Evolutionary conservation across 2,329 filamentous ascomycete species (phyloP), one percentile per base, ranked within the genome.

Genomic region (Neofusicoccum laricinum): DNA sequence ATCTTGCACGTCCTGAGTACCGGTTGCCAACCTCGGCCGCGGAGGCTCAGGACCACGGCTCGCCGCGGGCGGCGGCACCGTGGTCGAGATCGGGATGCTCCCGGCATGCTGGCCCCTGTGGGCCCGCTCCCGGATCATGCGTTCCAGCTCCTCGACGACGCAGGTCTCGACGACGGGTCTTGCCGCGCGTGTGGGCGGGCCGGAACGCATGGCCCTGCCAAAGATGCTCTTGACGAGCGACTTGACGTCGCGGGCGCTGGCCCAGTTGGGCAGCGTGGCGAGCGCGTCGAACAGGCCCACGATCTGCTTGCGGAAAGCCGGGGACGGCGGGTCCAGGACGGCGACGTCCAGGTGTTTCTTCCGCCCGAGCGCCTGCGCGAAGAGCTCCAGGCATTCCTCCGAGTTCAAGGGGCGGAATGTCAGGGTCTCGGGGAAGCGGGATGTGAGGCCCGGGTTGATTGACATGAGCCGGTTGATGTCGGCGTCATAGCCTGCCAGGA

Each of bases 401-500:
- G 76, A 67, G 1, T 58, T 65, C 32, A 80, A 71, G 2, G 78
- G 69, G 0, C 77, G 71, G 71, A 91, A 92, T 25, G 83, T 73
- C 1, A 91, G 72, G 0, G 81, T 78, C 40, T 89, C 87, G 0
- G 86, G 85, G 68, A 92, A 92, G 0, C 89, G 83, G 43, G 85
- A 88, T 0, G 84, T 84, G 15, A 92, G 75, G 0, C 88, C 89
- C 0, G 84, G 81, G 66, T 91, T 91, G 19, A 82, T 78, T 0
- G 77, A 75, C 75, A 91, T 81, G 0, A 92, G 80, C 0, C 78
- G 75, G 68, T 91, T 86, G 64, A 92, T 90, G 41, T 91, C 86
- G 0, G 81, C 69, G 10, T 87, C 84, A 67, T 92, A 92, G 0
- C 90, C 89, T 0, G 89, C 89, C 0, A 92, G 76, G 40, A 92